These are phyloP conservation scores for Solanum hybrid DNA, from an alignment of 305 asterid species.

Conservation along the genomic window DNA sequence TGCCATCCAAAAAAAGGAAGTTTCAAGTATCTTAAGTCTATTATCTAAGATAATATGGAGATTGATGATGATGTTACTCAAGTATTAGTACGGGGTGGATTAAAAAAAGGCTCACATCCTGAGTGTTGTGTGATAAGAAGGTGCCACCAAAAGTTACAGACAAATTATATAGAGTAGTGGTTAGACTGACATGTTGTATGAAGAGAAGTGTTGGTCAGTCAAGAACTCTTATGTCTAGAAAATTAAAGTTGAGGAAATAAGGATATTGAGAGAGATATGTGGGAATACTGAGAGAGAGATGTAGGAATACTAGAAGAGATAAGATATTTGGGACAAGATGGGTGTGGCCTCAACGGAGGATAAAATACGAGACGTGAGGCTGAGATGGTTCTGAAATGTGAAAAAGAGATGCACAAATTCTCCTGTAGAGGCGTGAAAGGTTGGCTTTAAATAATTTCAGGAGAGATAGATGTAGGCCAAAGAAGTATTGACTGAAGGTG, in stretches of 20 bases:
- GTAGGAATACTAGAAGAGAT: too few species aligned
- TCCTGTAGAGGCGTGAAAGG: neutral
- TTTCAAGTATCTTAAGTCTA: neutral
- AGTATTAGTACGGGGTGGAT: too few species aligned
- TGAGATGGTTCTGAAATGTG: neutral
- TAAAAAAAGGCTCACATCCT: too few species aligned
- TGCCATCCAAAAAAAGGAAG: neutral
- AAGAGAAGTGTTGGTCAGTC: neutral
- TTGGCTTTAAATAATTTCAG: neutral
- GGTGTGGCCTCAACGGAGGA: neutral
- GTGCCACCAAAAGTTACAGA: too few species aligned
- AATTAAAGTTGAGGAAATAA: too few species aligned
- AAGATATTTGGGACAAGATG: neutral
- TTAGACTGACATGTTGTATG: neutral
- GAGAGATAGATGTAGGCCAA: neutral
- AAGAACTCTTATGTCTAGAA: neutral
- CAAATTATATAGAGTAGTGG: too few species aligned
- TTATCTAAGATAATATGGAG: neutral
- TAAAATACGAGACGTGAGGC: neutral
- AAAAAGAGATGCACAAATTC: accelerated
- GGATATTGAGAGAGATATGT: neutral
- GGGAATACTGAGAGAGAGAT: too few species aligned
- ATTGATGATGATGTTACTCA: too few species aligned
- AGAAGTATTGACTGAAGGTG: neutral
- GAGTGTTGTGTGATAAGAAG: too few species aligned